Percentiles rank a stretch among this genome's conserved stretches.
Conservation (phyloP, 495 filamentous ascomycete species). For the Chaetomium tenue region DNA sequence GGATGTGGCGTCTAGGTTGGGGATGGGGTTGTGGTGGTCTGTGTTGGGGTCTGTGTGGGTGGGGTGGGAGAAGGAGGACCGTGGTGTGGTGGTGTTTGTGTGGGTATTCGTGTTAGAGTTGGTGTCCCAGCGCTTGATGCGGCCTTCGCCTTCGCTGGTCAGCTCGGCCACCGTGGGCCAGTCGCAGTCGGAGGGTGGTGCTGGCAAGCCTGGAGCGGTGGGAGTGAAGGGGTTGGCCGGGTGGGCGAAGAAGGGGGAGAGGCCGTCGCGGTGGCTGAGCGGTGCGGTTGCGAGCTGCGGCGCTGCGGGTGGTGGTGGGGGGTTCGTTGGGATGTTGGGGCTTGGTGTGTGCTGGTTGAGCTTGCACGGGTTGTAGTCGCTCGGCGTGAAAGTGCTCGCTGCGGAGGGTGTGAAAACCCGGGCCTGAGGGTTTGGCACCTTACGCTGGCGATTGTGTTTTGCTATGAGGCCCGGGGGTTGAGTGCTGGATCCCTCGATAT, state of each 20-base stretch:
- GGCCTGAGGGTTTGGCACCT: background rate
- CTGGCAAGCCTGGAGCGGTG: background rate
- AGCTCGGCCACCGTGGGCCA: constrained; percentile 7
- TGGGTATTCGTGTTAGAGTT: background rate
- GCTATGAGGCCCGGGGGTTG: too few species aligned
- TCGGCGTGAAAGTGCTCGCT: too few species aligned
- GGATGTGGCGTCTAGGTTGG: too few species aligned
- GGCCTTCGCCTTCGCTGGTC: constrained; percentile 6
- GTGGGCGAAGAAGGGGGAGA: constrained; percentile 2
- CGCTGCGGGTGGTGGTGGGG: background rate
- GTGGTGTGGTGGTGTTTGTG: background rate
- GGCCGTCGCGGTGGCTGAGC: background rate
- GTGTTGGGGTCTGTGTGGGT: too few species aligned
- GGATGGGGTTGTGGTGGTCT: too few species aligned
- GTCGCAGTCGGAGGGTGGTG: background rate
- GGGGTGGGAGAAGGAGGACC: too few species aligned
- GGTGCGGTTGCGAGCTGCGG: background rate
- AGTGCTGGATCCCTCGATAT: too few species aligned
- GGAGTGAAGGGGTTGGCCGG: constrained; percentile 11
- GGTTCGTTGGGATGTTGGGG: background rate
- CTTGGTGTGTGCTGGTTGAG: background rate
- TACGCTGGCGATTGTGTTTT: background rate
- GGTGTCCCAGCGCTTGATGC: background rate
- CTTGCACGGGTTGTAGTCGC: background rate
- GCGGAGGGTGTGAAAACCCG: too few species aligned